Percentiles rank a stretch among this genome's conserved stretches.
Conservation (phyloP, 2,329 filamentous ascomycete species). For the Nannizziopsis arthrosporioides region DNA sequence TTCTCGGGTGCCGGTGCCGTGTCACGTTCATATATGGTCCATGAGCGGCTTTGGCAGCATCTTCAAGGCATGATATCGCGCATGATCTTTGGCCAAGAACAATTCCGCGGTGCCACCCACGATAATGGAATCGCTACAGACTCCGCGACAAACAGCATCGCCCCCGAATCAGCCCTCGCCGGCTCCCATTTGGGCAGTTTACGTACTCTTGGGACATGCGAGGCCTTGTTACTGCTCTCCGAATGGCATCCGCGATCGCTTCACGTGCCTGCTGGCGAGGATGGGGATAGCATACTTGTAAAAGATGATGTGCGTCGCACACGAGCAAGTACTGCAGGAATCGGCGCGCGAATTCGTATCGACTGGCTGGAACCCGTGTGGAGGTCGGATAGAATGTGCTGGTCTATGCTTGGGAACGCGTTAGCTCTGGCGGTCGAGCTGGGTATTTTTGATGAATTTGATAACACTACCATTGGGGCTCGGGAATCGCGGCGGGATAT, state of each 20-base stretch:
- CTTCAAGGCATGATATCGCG: conserved; percentile 80
- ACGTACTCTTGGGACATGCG: conserved; percentile 64
- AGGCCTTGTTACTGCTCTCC: conserved; percentile 43
- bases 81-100: conserved; percentile 84
- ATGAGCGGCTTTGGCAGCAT: conserved; percentile 81
- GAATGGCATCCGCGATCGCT: conserved; percentile 47
- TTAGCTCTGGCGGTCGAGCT: conserved; percentile 43
- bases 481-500: conserved; percentile 17
- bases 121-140: conserved; percentile 47
- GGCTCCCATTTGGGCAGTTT: conserved; percentile 47
- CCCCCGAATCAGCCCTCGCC: conserved; percentile 14
- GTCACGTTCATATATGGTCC: conserved; percentile 70
- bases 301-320: conserved; percentile 37
- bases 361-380: conserved; percentile 45
- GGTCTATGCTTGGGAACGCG: conserved; percentile 47
- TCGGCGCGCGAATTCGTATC: conserved; percentile 38
- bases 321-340: conserved; percentile 21
- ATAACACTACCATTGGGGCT: conserved; percentile 29
- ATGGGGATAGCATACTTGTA: conserved; percentile 44
- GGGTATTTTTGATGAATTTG: conserved; percentile 40
- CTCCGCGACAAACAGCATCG: conserved; percentile 33
- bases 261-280: conserved; percentile 42
- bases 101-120: conserved; percentile 66
- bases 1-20: conserved; percentile 61
- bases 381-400: conserved; percentile 48